phyloP scores from a whole-genome alignment of 768 basidiomycete genomes.

The Galerina marginata region DNA sequence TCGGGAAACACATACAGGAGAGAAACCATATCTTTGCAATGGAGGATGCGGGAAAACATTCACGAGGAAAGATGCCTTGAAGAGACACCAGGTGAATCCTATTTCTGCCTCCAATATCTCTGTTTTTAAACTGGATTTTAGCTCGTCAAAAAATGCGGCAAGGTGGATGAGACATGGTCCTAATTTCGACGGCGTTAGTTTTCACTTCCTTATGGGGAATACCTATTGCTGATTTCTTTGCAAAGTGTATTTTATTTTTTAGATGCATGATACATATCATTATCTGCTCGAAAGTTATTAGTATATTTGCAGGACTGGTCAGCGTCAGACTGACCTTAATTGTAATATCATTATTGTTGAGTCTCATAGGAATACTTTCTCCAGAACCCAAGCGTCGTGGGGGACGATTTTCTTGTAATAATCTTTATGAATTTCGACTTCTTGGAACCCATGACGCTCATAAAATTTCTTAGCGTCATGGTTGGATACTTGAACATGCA shows the following conservation, averaged over 20 bases:
- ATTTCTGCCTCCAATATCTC: constrained; percentile 17
- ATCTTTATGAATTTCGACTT: constrained; percentile 65
- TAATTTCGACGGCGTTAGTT: constrained; percentile 3
- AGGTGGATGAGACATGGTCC: constrained; percentile 55
- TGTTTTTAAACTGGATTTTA: constrained; percentile 27
- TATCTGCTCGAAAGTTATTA: constrained; percentile 18
- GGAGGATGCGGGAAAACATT: constrained; percentile 88
- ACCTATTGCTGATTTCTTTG: not conserved
- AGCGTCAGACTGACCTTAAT: constrained; percentile 24
- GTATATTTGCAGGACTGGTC: constrained; percentile 12
- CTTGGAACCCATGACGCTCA: constrained; percentile 80
- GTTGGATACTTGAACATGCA: constrained; percentile 91
- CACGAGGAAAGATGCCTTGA: constrained; percentile 85
- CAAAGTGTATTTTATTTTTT: constrained; percentile 20
- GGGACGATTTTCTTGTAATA: constrained; percentile 93
- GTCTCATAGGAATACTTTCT: constrained; percentile 52
- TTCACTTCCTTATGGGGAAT: not conserved
- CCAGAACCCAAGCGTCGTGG: constrained; percentile 86
- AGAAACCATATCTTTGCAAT: constrained; percentile 84
- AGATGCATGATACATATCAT: constrained; percentile 27
- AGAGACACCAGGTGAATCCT: constrained; percentile 76
- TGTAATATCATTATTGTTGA: constrained; percentile 16
- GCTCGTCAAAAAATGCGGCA: constrained; percentile 83
- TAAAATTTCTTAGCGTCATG: constrained; percentile 80
- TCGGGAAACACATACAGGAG: constrained; percentile 83